A percentile compares a stretch with the other conserved stretches of the same genome.
Conservation (phyloP, 371 early-diverging fungal species). For the Parasitella parasitica region DNA sequence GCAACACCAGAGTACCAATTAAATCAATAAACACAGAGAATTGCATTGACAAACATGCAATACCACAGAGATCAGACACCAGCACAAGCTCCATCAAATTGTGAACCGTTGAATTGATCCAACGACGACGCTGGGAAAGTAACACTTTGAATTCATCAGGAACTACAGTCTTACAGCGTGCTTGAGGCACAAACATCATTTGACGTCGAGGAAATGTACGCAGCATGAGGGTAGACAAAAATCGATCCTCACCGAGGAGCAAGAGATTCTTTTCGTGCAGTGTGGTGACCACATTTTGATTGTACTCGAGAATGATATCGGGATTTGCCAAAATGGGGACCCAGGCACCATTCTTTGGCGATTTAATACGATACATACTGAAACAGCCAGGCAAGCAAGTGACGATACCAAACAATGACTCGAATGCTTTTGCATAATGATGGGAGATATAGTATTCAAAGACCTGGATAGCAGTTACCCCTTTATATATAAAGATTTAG, state of each 20-base stretch:
- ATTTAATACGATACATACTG: slow-evolving; percentile 87
- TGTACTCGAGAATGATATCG: slow-evolving; percentile 88
- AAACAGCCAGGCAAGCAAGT: slow-evolving; percentile 98
- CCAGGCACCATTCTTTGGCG: slow-evolving; percentile 74
- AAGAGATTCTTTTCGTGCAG: slow-evolving; percentile 95
- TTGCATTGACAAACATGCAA: slow-evolving; percentile 88
- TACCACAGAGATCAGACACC: slow-evolving; percentile 86
- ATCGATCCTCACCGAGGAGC: slow-evolving; percentile 95
- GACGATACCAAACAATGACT: slow-evolving; percentile 95
- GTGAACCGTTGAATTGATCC: slow-evolving; percentile 93
- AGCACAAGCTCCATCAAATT: slow-evolving; percentile 89
- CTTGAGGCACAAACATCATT: slow-evolving; percentile 92
- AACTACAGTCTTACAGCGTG: slow-evolving; percentile 81
- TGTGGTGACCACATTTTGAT: slow-evolving; percentile 87
- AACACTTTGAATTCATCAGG: slow-evolving; percentile 81
- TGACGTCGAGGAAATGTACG: slow-evolving; percentile 91
- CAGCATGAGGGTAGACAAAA: slow-evolving; percentile 92
- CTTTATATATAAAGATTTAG: too few species aligned
- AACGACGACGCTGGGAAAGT: slow-evolving; percentile 85
- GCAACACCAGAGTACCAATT: slow-evolving; percentile 81
- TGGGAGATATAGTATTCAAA: slow-evolving; percentile 98
- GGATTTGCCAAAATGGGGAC: slow-evolving; percentile 90
- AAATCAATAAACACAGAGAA: slow-evolving; percentile 83
- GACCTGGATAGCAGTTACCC: slow-evolving; percentile 67
- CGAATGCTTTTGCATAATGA: slow-evolving; percentile 94